phyloP scores from a whole-genome alignment of 2,329 filamentous ascomycete genomes.

The Cladosporium austrohemisphaericum region DNA sequence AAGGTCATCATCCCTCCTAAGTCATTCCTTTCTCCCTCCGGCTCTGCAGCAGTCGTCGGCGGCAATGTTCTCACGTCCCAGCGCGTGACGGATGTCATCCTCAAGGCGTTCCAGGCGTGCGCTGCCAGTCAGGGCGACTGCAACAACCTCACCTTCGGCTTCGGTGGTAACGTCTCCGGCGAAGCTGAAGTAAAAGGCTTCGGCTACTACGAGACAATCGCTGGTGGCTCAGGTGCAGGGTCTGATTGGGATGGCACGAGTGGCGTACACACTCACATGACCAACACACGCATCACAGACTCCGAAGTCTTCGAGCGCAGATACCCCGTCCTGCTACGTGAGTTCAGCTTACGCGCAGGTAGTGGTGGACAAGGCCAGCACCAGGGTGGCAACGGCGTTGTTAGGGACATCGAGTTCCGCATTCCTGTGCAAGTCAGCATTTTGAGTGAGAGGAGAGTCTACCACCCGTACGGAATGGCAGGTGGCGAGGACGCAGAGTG shows the following conservation, averaged over 20 bases:
- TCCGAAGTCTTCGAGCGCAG: conserved; percentile 73
- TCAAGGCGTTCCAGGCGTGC: conserved; percentile 75
- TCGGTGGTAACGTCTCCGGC: conserved; percentile 62
- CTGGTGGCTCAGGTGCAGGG: conserved; percentile 71
- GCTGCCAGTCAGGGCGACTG: conserved; percentile 76
- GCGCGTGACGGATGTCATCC: conserved; percentile 76
- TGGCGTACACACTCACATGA: conserved; percentile 82
- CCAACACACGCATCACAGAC: conserved; percentile 80
- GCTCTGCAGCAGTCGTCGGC: conserved; percentile 75
- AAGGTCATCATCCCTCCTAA: conserved; percentile 68
- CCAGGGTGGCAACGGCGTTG: conserved; percentile 69
- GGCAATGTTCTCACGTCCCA: conserved; percentile 78
- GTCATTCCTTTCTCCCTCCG: conserved; percentile 70
- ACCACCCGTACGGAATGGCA: conserved; percentile 75
- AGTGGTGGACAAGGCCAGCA: conserved; percentile 64
- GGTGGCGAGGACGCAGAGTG: conserved; percentile 76
- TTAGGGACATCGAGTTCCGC: conserved; percentile 77
- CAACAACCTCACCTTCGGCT: conserved; percentile 83
- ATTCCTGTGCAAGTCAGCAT: conserved; percentile 76
- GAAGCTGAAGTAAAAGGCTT: conserved; percentile 67
- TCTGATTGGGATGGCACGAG: conserved; percentile 68
- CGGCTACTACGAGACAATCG: conserved; percentile 84
- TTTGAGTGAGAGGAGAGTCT: conserved; percentile 70
- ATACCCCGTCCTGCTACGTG: conserved; percentile 69
- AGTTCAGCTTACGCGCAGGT: conserved; percentile 62